A percentile compares a stretch with the other conserved stretches of the same genome.
Evolutionary conservation across 208 protist species (phyloP).

Genomic region (Trypanosoma platydactyli): DNA sequence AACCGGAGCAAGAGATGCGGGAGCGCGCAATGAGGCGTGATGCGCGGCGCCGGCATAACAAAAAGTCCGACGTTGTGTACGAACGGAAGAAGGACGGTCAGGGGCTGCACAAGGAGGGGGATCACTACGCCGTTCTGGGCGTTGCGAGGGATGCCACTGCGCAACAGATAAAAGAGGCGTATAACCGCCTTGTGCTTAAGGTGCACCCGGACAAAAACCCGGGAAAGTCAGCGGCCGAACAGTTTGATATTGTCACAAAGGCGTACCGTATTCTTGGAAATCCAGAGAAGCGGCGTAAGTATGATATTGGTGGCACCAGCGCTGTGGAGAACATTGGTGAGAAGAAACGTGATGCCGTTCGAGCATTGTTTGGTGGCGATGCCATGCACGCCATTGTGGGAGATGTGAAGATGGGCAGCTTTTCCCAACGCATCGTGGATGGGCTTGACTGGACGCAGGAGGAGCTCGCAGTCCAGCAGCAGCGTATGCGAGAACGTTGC

Average conservation of each 20-base stretch:
- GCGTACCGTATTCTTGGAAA: conserved; percentile 98
- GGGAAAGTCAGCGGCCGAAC: conserved; percentile 67
- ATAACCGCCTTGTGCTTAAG: conserved; percentile 83
- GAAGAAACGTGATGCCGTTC: conserved; percentile 71
- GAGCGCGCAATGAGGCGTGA: conserved; percentile 31
- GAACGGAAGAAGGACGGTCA: not conserved
- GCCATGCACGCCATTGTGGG: conserved; percentile 45
- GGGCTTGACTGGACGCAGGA: conserved; percentile 76
- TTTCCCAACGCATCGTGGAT: conserved; percentile 81
- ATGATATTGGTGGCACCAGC: conserved; percentile 96
- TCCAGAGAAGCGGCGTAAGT: conserved; percentile 94
- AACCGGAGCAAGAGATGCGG: conserved; percentile 13
- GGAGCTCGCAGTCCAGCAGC: conserved; percentile 61
- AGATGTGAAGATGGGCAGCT: conserved; percentile 71
- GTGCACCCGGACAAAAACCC: conserved; percentile 90
- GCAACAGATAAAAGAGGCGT: conserved; percentile 87
- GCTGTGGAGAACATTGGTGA: conserved; percentile 90
- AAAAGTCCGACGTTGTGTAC: conserved; percentile 17
- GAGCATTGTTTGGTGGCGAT: conserved; percentile 83
- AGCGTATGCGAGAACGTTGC: conserved; percentile 62
- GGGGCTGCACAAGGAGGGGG: conserved; percentile 14
- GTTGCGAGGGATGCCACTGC: conserved; percentile 56
- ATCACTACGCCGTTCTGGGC: conserved; percentile 81
- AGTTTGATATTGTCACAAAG: conserved; percentile 91
- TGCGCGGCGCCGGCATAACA: conserved; percentile 14